Percentiles rank a stretch among this genome's conserved stretches.
These are phyloP conservation scores for Zoysia japonica DNA, from an alignment of 176 grass and related monocot species.

Conservation along the genomic window DNA sequence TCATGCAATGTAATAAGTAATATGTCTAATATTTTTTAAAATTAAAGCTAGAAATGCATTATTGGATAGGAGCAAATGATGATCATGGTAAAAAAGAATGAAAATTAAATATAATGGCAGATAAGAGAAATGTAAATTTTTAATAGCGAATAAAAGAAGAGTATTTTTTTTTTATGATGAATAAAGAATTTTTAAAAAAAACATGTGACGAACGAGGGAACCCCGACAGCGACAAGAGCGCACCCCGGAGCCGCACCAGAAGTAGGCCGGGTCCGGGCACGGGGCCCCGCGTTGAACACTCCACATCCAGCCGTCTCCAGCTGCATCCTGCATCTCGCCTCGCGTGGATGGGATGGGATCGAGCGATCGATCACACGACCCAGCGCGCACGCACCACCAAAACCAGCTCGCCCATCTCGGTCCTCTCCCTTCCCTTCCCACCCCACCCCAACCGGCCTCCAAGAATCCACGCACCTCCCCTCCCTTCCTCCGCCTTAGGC, in stretches of 20 bases:
- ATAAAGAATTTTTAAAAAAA: no score
- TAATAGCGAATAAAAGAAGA: no score
- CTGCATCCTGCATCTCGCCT: conserved; percentile 15
- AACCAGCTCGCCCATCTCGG: background rate
- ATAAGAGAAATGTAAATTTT: background rate
- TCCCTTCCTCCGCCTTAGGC: background rate
- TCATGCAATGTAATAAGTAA: no score
- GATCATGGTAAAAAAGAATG: no score
- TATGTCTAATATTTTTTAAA: no score
- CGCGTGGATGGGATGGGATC: conserved; percentile 33
- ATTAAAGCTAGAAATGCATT: no score
- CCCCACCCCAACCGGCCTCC: conserved; percentile 12
- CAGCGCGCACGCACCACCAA: conserved; percentile 6
- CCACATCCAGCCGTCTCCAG: conserved; percentile 38
- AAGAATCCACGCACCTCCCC: conserved; percentile 23
- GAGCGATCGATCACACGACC: conserved; percentile 16
- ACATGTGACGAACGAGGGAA: background rate
- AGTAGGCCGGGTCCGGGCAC: background rate
- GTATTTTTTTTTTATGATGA: no score
- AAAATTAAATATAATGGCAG: no score
- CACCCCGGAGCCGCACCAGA: conserved; percentile 24
- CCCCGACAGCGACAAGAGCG: conserved; percentile 29
- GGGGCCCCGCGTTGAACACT: conserved; percentile 1
- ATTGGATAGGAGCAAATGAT: no score
- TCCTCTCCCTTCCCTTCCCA: no score